Evolutionary conservation across 2,329 filamentous ascomycete species (phyloP).

Genomic region (Fusarium sp.): DNA sequence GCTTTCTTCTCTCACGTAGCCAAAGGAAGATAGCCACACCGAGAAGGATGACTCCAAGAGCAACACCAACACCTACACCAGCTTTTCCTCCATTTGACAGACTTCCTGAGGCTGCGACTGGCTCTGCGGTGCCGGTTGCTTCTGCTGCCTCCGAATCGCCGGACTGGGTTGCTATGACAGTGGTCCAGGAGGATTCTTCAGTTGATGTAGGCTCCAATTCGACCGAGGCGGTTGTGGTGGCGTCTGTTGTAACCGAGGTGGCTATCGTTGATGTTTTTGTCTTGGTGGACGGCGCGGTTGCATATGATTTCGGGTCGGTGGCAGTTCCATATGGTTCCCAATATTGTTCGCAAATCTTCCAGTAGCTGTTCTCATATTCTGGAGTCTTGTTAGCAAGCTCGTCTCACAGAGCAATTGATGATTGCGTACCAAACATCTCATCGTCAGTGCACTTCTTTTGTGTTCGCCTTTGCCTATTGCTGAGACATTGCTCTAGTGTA

Average conservation of each 20-base stretch:
- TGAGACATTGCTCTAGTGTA: slow-evolving; percentile 39
- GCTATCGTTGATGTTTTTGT: not conserved
- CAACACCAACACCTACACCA: slow-evolving; percentile 38
- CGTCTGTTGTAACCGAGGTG: not conserved
- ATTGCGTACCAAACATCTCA: slow-evolving; percentile 40
- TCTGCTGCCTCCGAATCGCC: slow-evolving; percentile 10
- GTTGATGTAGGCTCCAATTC: not conserved
- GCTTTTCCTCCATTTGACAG: slow-evolving; percentile 36
- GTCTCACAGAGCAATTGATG: fast-evolving
- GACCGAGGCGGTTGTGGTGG: slow-evolving; percentile 4
- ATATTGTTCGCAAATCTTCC: slow-evolving; percentile 47
- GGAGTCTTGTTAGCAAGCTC: not conserved
- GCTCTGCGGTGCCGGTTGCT: not conserved
- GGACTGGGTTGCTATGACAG: slow-evolving; percentile 4
- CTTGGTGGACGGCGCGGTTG: slow-evolving; percentile 13
- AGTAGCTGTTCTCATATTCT: slow-evolving; percentile 48
- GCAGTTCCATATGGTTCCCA: slow-evolving; percentile 46
- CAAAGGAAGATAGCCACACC: slow-evolving; percentile 35
- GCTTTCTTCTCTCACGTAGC: slow-evolving; percentile 40
- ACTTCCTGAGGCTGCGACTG: not conserved
- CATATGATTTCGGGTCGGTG: slow-evolving; percentile 33
- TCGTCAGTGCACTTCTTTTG: slow-evolving; percentile 36
- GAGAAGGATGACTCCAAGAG: slow-evolving; percentile 32
- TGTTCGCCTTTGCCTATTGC: slow-evolving; percentile 32
- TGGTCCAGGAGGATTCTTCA: not conserved